phyloP scores from a whole-genome alignment of 1,139 yeast genomes.

The Scheffersomyces cryptocercus region DNA sequence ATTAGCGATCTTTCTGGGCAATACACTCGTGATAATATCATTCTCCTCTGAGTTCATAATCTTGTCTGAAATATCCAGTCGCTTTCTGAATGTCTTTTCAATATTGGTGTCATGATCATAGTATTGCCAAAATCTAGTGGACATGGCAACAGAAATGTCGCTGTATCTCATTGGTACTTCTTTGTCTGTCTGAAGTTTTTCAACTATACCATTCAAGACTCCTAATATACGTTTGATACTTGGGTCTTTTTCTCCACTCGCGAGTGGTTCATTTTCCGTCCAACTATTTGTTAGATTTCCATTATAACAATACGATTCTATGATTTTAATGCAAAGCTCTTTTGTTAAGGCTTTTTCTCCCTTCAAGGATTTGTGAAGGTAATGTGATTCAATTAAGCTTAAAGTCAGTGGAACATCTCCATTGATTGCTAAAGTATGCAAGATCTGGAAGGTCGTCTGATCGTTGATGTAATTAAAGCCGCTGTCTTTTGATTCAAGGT shows the following conservation, averaged over 20 bases:
- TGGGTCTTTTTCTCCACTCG: constrained; percentile 17
- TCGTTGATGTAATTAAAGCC: constrained; percentile 9
- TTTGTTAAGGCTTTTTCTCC: constrained; percentile 38
- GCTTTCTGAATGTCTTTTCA: constrained; percentile 10
- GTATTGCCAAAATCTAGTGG: constrained; percentile 29
- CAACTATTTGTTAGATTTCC: constrained; percentile 9
- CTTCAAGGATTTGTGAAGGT: constrained; percentile 28
- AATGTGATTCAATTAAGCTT: constrained; percentile 39
- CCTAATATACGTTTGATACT: constrained; percentile 32
- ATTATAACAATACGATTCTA: constrained; percentile 40
- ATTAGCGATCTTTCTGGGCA: constrained; percentile 23
- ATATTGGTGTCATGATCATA: constrained; percentile 25
- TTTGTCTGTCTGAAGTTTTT: constrained; percentile 12
- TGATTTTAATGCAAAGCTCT: constrained; percentile 33
- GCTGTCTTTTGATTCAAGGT: constrained; percentile 5
- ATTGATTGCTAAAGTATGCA: constrained; percentile 33
- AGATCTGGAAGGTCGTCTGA: constrained; percentile 19
- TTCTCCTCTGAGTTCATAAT: constrained; percentile 15
- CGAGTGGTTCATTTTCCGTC: constrained; percentile 8
- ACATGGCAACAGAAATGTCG: constrained; percentile 34
- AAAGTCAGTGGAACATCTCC: constrained; percentile 43
- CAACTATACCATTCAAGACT: constrained; percentile 30
- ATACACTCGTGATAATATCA: constrained; percentile 8
- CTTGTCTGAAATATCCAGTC: constrained; percentile 12
- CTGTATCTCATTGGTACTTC: constrained; percentile 19